These are phyloP conservation scores for Aspergillus haitiensis DNA, from an alignment of 495 filamentous ascomycete genomes.

Conservation along the genomic window DNA sequence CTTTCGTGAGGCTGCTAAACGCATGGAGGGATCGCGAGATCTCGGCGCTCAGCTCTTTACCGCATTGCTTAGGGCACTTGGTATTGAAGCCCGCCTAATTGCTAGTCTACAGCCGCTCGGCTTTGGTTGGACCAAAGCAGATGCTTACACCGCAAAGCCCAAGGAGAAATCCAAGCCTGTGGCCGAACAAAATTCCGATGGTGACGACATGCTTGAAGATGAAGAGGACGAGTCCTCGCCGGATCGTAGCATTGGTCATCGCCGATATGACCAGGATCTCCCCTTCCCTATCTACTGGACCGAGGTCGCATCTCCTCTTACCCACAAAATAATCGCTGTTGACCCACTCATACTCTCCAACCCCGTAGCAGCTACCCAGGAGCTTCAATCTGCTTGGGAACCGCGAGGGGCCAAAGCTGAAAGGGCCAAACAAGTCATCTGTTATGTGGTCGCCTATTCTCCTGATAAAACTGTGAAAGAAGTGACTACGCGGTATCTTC, in stretches of 20 bases:
- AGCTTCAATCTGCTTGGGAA: slow-evolving; percentile 75
- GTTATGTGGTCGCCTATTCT: slow-evolving; percentile 87
- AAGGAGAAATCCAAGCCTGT: slow-evolving; percentile 30
- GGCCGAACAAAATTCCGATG: slow-evolving; percentile 6
- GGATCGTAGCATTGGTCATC: slow-evolving; percentile 25
- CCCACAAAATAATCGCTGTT: slow-evolving; percentile 73
- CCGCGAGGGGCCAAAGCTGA: slow-evolving; percentile 79
- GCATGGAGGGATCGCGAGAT: slow-evolving; percentile 81
- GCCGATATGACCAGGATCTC: slow-evolving; percentile 62
- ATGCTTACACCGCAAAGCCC: slow-evolving; percentile 57
- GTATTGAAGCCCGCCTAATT: slow-evolving; percentile 76
- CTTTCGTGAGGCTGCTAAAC: slow-evolving; percentile 66
- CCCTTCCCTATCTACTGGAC: slow-evolving; percentile 91
- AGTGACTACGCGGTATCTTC: slow-evolving; percentile 89
- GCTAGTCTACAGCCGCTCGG: slow-evolving; percentile 84
- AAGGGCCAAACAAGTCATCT: slow-evolving; percentile 83
- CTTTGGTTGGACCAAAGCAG: slow-evolving; percentile 86
- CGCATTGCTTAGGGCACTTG: slow-evolving; percentile 78
- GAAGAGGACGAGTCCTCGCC: slow-evolving; percentile 9
- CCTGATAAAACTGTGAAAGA: slow-evolving; percentile 89
- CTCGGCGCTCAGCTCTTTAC: slow-evolving; percentile 90
- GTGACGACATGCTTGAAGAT: slow-evolving; percentile 26
- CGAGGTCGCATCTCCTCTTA: slow-evolving; percentile 79
- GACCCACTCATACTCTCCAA: slow-evolving; percentile 69
- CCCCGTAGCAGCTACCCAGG: slow-evolving; percentile 64